These are phyloP conservation scores for Gomphus sp. DNA, from an alignment of 1,284 basidiomycete genomes.

Conservation along the genomic window DNA sequence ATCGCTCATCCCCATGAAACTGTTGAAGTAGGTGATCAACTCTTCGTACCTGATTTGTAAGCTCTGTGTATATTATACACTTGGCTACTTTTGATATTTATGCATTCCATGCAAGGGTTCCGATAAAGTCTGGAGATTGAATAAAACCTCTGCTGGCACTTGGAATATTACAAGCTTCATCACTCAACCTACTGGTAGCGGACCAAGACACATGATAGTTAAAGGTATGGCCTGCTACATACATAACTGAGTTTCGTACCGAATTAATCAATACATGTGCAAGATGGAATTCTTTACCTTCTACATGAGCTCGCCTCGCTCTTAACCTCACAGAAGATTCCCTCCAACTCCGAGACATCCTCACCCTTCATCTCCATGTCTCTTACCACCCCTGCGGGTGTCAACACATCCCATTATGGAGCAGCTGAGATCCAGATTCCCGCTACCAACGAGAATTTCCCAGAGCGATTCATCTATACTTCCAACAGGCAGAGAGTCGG, in stretches of 20 bases:
- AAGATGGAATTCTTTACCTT: conserved; percentile 49
- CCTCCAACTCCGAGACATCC: conserved; percentile 33
- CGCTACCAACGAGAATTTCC: conserved; percentile 34
- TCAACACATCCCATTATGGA: conserved; percentile 32
- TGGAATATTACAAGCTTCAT: conserved; percentile 54
- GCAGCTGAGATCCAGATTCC: conserved; percentile 56
- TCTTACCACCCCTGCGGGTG: conserved; percentile 5
- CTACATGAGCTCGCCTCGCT: conserved; percentile 59
- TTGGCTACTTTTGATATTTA: not conserved
- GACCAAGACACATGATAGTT: conserved; percentile 55
- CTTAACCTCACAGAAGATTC: conserved; percentile 52
- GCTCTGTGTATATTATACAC: conserved; percentile 12
- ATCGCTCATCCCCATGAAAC: conserved; percentile 59
- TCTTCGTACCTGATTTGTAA: conserved; percentile 59
- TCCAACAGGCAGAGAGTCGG: conserved; percentile 56
- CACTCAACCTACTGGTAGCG: conserved; percentile 51
- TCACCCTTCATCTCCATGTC: conserved; percentile 6
- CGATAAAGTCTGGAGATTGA: conserved; percentile 44
- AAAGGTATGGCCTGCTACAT: conserved; percentile 11
- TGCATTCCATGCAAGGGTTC: not conserved
- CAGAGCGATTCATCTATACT: conserved; percentile 49
- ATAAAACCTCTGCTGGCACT: conserved; percentile 21
- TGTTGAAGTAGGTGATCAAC: conserved; percentile 39
- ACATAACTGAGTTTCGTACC: not conserved
- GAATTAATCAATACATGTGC: not conserved